Conservation (phyloP, 352 stramenopile genomes). For the Globisporangium acanthophoron region DNA sequence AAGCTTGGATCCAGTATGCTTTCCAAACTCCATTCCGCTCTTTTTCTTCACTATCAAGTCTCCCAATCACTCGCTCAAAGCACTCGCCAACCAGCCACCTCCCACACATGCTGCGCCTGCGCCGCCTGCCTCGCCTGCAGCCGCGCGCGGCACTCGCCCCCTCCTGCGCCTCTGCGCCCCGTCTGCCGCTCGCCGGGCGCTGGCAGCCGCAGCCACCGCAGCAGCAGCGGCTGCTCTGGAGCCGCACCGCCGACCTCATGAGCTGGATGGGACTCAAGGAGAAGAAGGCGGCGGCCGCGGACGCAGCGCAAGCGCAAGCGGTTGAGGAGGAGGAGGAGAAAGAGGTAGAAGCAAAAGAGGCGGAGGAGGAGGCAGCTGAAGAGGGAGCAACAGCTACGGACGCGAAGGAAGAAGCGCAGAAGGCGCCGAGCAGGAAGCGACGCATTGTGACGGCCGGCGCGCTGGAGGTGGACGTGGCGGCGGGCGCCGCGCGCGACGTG, state of each 20-base stretch:
- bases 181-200: not conserved
- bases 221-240: slow-evolving; percentile 30
- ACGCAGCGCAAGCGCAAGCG: not conserved
- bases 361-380: not conserved
- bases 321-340: not conserved
- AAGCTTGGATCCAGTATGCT: too few species aligned
- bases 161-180: too few species aligned
- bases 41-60: too few species aligned
- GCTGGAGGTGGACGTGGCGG: slow-evolving; percentile 5
- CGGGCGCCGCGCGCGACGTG: slow-evolving; percentile 5
- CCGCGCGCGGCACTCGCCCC: not conserved
- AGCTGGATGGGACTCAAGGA: slow-evolving; percentile 27
- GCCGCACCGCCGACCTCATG: slow-evolving; percentile 24
- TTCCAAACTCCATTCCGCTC: too few species aligned
- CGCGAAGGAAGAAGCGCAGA: not conserved
- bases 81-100: not conserved
- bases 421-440: not conserved
- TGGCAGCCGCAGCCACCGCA: not conserved
- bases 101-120: not conserved
- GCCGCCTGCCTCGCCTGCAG: not conserved
- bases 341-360: not conserved
- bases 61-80: too few species aligned
- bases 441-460: slow-evolving; percentile 5
- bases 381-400: not conserved
- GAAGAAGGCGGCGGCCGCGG: not conserved